Percentiles rank a stretch among this genome's conserved stretches.
Evolutionary conservation across 2,329 filamentous ascomycete genomes (phyloP).

Genomic region (Aspergillus transmontanensis): DNA sequence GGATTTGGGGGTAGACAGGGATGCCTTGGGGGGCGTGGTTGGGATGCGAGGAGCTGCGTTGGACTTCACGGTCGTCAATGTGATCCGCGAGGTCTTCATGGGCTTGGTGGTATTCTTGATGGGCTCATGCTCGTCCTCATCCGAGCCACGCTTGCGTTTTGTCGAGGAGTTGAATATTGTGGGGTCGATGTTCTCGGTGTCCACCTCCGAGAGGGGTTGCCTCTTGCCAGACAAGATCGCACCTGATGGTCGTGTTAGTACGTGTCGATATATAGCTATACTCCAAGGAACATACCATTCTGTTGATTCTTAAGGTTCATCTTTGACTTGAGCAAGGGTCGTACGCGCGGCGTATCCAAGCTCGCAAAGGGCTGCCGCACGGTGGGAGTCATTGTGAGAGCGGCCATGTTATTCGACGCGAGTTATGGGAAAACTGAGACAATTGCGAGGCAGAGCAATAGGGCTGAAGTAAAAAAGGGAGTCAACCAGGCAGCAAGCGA

Average conservation of each 20-base stretch:
- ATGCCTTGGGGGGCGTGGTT: conserved; percentile 28
- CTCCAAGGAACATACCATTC: conserved; percentile 28
- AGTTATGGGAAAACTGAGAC: conserved; percentile 2
- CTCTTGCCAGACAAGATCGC: conserved; percentile 19
- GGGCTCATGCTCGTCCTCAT: conserved; percentile 33
- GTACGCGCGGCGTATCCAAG: conserved; percentile 36
- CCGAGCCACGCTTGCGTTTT: conserved; percentile 44
- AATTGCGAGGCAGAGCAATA: not conserved
- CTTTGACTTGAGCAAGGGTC: conserved; percentile 33
- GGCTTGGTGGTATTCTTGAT: conserved; percentile 49
- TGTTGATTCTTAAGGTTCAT: conserved; percentile 38
- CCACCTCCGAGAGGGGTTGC: conserved; percentile 31
- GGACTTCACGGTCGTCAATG: conserved; percentile 29
- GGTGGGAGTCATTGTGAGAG: conserved; percentile 39
- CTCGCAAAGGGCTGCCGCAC: conserved; percentile 39
- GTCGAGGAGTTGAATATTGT: conserved; percentile 51
- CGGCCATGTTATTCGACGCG: conserved; percentile 29
- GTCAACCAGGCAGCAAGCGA: conserved; percentile 5
- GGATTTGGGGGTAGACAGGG: conserved; percentile 47
- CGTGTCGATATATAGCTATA: not conserved
- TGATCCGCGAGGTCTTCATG: conserved; percentile 50
- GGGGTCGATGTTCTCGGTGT: conserved; percentile 64
- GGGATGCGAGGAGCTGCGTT: conserved; percentile 22
- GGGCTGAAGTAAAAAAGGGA: not conserved
- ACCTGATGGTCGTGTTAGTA: conserved; percentile 17